A percentile compares a stretch with the other conserved stretches of the same genome.
phyloP scores from a whole-genome alignment of 495 filamentous ascomycete species.

The Penicillium diatomitis region DNA sequence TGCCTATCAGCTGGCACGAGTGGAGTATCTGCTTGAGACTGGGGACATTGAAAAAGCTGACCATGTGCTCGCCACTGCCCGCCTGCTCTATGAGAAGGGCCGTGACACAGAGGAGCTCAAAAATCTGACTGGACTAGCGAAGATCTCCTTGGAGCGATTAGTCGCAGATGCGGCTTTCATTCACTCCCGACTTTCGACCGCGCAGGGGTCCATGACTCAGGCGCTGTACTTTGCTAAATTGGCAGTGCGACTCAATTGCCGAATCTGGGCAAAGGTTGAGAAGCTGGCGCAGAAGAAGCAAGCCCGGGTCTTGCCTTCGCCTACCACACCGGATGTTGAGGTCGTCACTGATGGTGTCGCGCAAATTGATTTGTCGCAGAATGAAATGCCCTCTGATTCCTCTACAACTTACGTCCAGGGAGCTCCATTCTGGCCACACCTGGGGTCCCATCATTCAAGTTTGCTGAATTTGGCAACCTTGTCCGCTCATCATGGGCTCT shows the following conservation, averaged over 20 bases:
- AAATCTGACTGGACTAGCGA: conserved; percentile 19
- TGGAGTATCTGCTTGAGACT: conserved; percentile 63
- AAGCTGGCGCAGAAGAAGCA: conserved; percentile 31
- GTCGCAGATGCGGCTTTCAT: conserved; percentile 47
- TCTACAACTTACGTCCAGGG: conserved; percentile 37
- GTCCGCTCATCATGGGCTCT: conserved; percentile 75
- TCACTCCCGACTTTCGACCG: conserved; percentile 53
- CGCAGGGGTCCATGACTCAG: conserved; percentile 51
- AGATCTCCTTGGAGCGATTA: conserved; percentile 36
- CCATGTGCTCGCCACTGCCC: conserved; percentile 20
- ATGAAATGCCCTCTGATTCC: conserved; percentile 12
- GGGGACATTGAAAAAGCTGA: conserved; percentile 52
- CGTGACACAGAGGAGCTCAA: conserved; percentile 22
- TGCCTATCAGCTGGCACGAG: conserved; percentile 59
- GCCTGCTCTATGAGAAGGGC: conserved; percentile 27
- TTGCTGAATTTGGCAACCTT: conserved; percentile 62
- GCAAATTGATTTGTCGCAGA: conserved; percentile 31
- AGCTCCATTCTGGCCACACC: conserved; percentile 72
- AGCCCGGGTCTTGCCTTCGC: conserved; percentile 16
- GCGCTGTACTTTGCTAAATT: conserved; percentile 59
- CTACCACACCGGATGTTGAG: conserved; percentile 27
- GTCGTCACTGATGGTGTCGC: conserved; percentile 35
- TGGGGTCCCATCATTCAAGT: conserved; percentile 59
- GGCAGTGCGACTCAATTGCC: conserved; percentile 55
- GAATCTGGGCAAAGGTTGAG: conserved; percentile 65